Base-by-base conservation (phyloP, 2,329 filamentous ascomycete genomes). In the Sporothrix brunneoviolacea region DNA sequence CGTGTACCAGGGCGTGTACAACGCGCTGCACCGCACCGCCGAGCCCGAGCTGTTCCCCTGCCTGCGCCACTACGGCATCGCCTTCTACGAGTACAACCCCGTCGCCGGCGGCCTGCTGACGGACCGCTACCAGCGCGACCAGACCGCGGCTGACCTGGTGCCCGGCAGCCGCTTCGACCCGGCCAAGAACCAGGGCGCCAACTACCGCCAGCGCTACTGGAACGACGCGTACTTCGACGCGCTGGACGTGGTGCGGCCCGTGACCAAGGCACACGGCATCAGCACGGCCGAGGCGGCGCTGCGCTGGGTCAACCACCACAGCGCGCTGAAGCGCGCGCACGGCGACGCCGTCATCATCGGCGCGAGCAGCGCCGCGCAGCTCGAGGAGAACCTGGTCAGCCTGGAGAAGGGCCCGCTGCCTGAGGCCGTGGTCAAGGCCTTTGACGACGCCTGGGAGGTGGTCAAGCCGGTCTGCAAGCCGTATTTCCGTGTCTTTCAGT, bases 381-480 rank as follows among this genome's bases (percentile, higher is more conserved):
- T 72, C 0, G 54, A 65, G 19, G 43, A 52, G 12, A 70, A 65
- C 38, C 47, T 72, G 2, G 61, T 61, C 18, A 57, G 58, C 19
- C 51, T 72, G 27, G 68, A 70, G 21, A 56, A 63, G n/a, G 71
- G 71, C 0, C 65, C 70, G 10, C 57, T 73, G 42, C 69, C 71
- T 1, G 54, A 61, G 2, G 68, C 68, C 37, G 51, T 70, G 1
- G 60, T 59, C 6, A 51, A 60, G 16, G 57, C 76, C 9, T 70
- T 94, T 54, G 87, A 94, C 59, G 70, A 85, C 63, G 88, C 85
- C 4, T 94, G 88, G 88, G 57, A 73, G 58, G 70, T 83, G 16
- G 72, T 77, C 12, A 89, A 88, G 69, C 45, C 51, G 4, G 45
- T 47, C 3, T 44, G 47, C 36, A 39, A 41, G 39, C 33, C 48